Base-by-base conservation (phyloP, 83 land plant species). In the Isoetes engelmannii region DNA sequence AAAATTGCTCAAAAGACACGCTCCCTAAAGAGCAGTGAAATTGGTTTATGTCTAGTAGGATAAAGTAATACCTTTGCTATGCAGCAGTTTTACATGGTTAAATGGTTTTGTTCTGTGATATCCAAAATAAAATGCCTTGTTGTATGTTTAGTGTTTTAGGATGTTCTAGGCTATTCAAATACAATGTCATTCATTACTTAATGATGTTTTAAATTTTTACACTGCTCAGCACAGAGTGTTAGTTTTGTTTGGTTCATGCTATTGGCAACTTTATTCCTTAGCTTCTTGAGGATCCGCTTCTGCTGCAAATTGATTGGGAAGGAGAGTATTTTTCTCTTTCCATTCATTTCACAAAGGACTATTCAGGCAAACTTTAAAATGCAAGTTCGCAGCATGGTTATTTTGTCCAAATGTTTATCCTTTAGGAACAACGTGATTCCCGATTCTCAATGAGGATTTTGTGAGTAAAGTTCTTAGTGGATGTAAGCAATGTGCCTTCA, bases 361-460 rank as follows among this genome's bases (percentile, higher is more conserved):
- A 90, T 71, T 92, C 96, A 21, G 87, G 96, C 70, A 90, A 87
- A 58, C 96, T 92, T 3, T 92, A 10, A 90, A 87, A 68, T 90
- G 92, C 84, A 90, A 85, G 79, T 87, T 87, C 63, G 87, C 89
- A 10, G 76, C 68, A 60, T 83, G 85, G 8, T 87, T 90, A 48
- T 90, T 90, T 61, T 92, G 87, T 75, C 92, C 92, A 4, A 90
- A 90, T 79, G 92, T 90, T 42, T 90, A 86, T 68, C 96, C 92
- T 20, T 90, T 92, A 51, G 96, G 96, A 72, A 90, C 96, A 54
- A 92, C 85, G 0, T 90, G 96, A 57, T 81, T 90, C 8, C 87
- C 96, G 4, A 90, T 90, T 71, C 89, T 90, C 74, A 90, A 84
- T 67, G 96, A 90, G 58, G 96, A 90, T 67, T 90, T 85, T 71